phyloP scores from a whole-genome alignment of 345 rosid genomes.

The Populus euphratica region DNA sequence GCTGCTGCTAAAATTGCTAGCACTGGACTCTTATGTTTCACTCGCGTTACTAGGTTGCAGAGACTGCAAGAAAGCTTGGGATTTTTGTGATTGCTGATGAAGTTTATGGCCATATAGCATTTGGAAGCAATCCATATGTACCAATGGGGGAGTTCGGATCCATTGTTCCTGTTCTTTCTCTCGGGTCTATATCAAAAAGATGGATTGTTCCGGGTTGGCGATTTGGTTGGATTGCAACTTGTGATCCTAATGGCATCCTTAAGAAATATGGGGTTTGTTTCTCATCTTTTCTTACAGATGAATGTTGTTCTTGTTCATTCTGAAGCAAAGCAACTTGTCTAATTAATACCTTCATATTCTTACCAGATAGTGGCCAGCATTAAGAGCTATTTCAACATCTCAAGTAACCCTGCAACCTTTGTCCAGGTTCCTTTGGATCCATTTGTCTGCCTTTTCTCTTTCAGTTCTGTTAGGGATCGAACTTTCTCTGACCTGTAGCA shows the following conservation, averaged over 20 bases:
- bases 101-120: slow-evolving; percentile 45
- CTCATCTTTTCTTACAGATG: too few relatives aligned
- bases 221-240: slow-evolving; percentile 49
- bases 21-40: too few relatives aligned
- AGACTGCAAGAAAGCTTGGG: slow-evolving; percentile 49
- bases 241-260: slow-evolving; percentile 41
- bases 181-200: slow-evolving; percentile 64
- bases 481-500: too few relatives aligned
- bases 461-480: too few relatives aligned
- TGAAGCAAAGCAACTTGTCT: too few relatives aligned
- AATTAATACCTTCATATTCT: too few relatives aligned
- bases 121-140: slow-evolving; percentile 47
- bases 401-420: slow-evolving; percentile 41
- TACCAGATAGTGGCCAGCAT: neutral
- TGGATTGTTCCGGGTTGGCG: slow-evolving; percentile 68
- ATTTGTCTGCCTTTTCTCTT: neutral
- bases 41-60: slow-evolving; percentile 36
- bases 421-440: slow-evolving; percentile 40
- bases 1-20: too few relatives aligned
- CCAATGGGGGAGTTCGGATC: slow-evolving; percentile 58
- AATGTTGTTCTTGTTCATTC: too few relatives aligned
- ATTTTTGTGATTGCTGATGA: slow-evolving; percentile 58
- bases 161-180: slow-evolving; percentile 47
- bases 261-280: slow-evolving; percentile 33
- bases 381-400: slow-evolving; percentile 4